Evolutionary conservation across 306 rosid genomes (phyloP).

Genomic region (Castanopsis chinensis): DNA sequence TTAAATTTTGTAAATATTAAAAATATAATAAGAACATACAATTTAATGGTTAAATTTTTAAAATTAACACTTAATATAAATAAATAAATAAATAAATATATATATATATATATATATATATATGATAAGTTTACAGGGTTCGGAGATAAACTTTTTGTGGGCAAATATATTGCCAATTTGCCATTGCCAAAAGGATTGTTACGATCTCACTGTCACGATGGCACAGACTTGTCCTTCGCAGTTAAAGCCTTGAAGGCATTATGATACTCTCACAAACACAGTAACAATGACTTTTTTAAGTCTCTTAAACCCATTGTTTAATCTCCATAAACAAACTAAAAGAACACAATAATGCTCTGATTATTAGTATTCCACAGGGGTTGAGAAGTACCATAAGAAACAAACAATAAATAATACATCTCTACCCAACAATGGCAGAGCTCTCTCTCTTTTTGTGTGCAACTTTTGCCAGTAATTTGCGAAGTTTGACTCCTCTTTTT

Average conservation of each 20-base stretch:
- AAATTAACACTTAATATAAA: no score
- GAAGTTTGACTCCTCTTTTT: constrained; percentile 65
- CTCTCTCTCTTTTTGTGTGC: constrained; percentile 1
- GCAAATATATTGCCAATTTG: constrained; percentile 6
- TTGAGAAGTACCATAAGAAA: neutral
- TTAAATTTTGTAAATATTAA: no score
- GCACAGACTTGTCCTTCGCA: constrained; percentile 25
- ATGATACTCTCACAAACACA: constrained; percentile 6
- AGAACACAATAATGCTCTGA: constrained; percentile 45
- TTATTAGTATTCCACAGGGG: constrained; percentile 14
- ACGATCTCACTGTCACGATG: neutral
- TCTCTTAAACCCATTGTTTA: constrained; percentile 22
- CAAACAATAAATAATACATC: constrained; percentile 21
- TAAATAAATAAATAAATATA: no score
- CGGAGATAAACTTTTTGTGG: neutral
- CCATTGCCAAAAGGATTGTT: neutral
- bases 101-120: no score
- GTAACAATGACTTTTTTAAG: constrained; percentile 13
- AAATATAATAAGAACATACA: no score
- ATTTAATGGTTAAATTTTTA: no score
- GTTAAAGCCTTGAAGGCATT: neutral
- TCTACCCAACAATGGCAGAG: neutral
- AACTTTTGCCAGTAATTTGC: constrained; percentile 28
- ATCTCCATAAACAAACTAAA: constrained; percentile 16
- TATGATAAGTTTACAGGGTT: no score